Conservation (phyloP, 768 basidiomycete genomes). For the Tulasnella sp. region DNA sequence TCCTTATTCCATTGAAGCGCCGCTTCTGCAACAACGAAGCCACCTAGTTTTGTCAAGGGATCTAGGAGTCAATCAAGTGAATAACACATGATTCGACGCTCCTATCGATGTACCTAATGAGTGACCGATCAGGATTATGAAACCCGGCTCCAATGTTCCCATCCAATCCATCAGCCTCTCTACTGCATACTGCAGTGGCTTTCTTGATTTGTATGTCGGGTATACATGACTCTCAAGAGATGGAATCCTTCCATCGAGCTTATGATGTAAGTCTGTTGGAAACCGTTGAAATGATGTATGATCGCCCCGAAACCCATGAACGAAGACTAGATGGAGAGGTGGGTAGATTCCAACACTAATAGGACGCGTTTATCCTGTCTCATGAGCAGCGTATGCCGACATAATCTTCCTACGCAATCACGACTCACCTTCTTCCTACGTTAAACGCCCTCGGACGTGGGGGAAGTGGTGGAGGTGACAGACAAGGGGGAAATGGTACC, state of each 20-base stretch:
- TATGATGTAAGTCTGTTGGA: slow-evolving; percentile 15
- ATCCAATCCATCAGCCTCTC: slow-evolving; percentile 7
- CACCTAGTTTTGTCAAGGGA: neutral
- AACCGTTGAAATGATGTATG: slow-evolving; percentile 17
- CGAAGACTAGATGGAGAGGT: slow-evolving; percentile 11
- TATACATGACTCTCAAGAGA: slow-evolving; percentile 15
- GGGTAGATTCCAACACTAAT: neutral
- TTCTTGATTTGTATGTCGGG: slow-evolving; percentile 17
- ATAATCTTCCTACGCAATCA: no score
- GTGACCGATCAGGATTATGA: slow-evolving; percentile 11
- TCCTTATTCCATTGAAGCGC: neutral
- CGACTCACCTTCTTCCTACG: no score
- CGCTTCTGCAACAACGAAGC: slow-evolving; percentile 15
- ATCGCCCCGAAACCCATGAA: slow-evolving; percentile 17
- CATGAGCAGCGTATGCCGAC: no score
- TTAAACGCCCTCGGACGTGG: no score
- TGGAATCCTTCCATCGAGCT: neutral
- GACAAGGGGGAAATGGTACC: no score
- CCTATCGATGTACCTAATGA: slow-evolving; percentile 1
- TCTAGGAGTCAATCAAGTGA: neutral
- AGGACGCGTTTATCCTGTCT: no score
- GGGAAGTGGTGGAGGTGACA: no score
- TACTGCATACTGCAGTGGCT: slow-evolving; percentile 9
- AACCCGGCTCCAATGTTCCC: slow-evolving; percentile 3
- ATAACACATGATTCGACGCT: no score